Conservation (phyloP, 2,329 filamentous ascomycete genomes). For the Sclerotinia subarctica region DNA sequence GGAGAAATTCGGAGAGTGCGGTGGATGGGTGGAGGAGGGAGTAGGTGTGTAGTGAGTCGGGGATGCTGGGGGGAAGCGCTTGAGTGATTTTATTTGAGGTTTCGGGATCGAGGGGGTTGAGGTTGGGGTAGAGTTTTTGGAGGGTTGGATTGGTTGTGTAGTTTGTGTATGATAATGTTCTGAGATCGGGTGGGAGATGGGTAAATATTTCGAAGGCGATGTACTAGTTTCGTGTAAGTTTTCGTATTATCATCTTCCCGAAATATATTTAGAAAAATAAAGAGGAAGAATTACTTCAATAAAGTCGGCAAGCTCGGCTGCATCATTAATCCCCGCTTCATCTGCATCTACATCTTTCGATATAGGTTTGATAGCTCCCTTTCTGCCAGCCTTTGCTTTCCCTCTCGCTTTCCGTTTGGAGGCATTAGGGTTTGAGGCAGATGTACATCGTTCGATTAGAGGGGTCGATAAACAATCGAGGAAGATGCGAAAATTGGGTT, state of each 20-base stretch:
- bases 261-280: not conserved
- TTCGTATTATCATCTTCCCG: not conserved
- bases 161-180: constrained; percentile 57
- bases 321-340: constrained; percentile 26
- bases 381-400: constrained; percentile 22
- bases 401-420: constrained; percentile 41
- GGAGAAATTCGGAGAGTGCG: constrained; percentile 54
- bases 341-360: not conserved
- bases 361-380: constrained; percentile 30
- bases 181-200: constrained; percentile 58
- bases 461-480: constrained; percentile 70
- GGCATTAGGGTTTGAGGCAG: constrained; percentile 40
- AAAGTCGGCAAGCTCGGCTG: constrained; percentile 73
- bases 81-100: constrained; percentile 44
- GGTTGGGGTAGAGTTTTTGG: constrained; percentile 51
- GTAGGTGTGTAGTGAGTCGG: constrained; percentile 68
- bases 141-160: constrained; percentile 51
- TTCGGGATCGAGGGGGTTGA: constrained; percentile 44
- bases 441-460: constrained; percentile 59
- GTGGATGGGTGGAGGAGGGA: constrained; percentile 49
- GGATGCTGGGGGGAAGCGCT: constrained; percentile 53
- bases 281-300: constrained; percentile 43
- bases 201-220: constrained; percentile 67
- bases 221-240: constrained; percentile 50
- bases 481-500: constrained; percentile 64